Conservation (phyloP, 1,284 basidiomycete genomes). For the Ceratobasidium sp. region DNA sequence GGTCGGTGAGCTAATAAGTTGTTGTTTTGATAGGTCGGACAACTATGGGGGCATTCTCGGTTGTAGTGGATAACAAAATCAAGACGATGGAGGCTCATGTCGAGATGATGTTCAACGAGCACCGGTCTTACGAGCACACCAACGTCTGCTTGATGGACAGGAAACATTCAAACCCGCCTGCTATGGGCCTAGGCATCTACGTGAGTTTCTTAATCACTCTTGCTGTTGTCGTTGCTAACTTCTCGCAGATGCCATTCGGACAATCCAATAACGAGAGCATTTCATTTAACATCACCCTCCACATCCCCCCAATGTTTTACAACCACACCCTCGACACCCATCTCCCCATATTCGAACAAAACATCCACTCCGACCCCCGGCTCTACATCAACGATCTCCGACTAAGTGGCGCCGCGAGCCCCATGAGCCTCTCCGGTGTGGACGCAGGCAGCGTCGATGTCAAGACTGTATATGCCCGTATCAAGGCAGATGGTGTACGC, state of each 20-base stretch:
- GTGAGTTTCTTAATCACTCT: slow-evolving; percentile 7
- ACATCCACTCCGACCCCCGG: slow-evolving; percentile 9
- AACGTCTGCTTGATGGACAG: slow-evolving; percentile 38
- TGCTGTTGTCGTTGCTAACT: neutral
- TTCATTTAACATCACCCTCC: slow-evolving; percentile 32
- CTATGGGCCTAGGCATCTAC: slow-evolving; percentile 38
- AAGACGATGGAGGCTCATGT: slow-evolving; percentile 31
- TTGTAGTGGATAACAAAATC: slow-evolving; percentile 36
- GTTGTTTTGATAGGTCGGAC: slow-evolving; percentile 7
- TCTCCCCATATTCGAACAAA: slow-evolving; percentile 36
- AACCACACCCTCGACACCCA: slow-evolving; percentile 39
- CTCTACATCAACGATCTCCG: slow-evolving; percentile 26
- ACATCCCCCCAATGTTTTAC: slow-evolving; percentile 29
- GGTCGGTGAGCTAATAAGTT: neutral
- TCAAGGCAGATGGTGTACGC: slow-evolving; percentile 37
- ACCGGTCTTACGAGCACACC: slow-evolving; percentile 29
- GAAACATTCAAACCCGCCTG: slow-evolving; percentile 15
- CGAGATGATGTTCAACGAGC: slow-evolving; percentile 40
- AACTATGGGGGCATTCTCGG: slow-evolving; percentile 10
- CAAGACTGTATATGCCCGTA: slow-evolving; percentile 28
- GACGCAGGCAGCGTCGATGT: slow-evolving; percentile 32
- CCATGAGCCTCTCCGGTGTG: slow-evolving; percentile 23
- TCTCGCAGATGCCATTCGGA: slow-evolving; percentile 31
- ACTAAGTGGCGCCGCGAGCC: slow-evolving; percentile 32
- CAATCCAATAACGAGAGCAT: slow-evolving; percentile 22